Evolutionary conservation across 1,284 basidiomycete genomes (phyloP), one percentile per base, ranked within the genome.

Genomic region (Boletus semigastroideus): DNA sequence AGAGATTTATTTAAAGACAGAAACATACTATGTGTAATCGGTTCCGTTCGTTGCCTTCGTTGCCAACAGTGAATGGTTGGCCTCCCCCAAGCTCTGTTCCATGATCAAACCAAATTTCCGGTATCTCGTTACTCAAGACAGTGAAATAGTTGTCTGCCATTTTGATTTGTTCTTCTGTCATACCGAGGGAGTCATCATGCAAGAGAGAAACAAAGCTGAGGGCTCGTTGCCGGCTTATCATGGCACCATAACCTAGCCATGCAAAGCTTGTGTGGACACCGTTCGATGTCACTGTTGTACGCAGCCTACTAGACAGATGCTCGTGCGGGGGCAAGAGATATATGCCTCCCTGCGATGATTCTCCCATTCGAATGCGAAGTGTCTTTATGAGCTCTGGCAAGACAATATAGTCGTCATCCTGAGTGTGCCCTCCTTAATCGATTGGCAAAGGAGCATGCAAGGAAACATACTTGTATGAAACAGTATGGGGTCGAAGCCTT

Each of bases 101-200:
- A 57, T 83, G 78, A 61, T 85, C 82, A 54, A 83, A 78, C 83
- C 85, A 86, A 16, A 75, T 63, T 55, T 80, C 76, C 1, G 77
- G 73, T 14, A 73, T 61, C 25, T 65, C 59, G 55, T 86, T 87
- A 49, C 46, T 48, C 46, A 87, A 67, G 48, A 87, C 71, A 5
- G 83, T 74, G 61, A 79, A 87, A 59, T 86, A 86, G 57, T 87
- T 87, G 61, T 88, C 86, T 2, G 84, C 82, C 84, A 86, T 87
- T 56, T 78, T 75, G 60, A 74, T 69, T 58, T 84, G 78, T 38
- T 80, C 79, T 4, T 73, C 64, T 0, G 78, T 70, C 33, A 74
- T 66, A 37, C 78, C 71, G 37, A 86, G 64, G 28, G 53, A 48
- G 13, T 69, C 31, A 6, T 56, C 46, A n/a, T 64, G 60, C 59